A percentile compares a stretch with the other conserved stretches of the same genome.
Conservation (phyloP, 306 rosid genomes). For the Benincasa hispida region DNA sequence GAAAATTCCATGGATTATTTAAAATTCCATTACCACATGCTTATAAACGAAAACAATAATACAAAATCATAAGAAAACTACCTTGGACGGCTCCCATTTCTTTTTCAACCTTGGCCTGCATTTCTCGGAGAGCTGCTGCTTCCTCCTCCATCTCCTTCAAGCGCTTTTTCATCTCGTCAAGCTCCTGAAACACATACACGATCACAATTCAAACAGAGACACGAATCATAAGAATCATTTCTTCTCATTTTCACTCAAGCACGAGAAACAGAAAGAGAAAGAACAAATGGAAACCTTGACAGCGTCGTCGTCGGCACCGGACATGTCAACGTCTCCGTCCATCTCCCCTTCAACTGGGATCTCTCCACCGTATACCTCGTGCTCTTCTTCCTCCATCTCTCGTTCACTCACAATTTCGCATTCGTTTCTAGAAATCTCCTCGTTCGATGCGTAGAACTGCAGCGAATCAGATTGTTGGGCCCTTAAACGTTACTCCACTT, state of each 20-base stretch:
- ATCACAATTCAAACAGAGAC: neutral
- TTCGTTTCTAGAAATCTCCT: conserved; percentile 7
- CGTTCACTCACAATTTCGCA: neutral
- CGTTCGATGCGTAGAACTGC: neutral
- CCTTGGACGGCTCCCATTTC: conserved; percentile 92
- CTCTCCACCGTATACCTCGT: conserved; percentile 93
- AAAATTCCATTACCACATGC: neutral
- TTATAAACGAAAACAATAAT: neutral
- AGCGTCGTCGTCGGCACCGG: conserved; percentile 65
- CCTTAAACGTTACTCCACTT: neutral
- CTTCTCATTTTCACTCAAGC: neutral
- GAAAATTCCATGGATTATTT: no score
- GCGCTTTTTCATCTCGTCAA: conserved; percentile 88
- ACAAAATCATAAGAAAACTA: conserved; percentile 17
- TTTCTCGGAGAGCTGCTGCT: conserved; percentile 92
- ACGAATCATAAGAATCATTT: neutral
- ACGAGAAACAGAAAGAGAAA: neutral
- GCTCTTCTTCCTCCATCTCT: conserved; percentile 86
- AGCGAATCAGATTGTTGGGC: neutral
- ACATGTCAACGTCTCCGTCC: conserved; percentile 65
- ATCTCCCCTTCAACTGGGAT: conserved; percentile 73
- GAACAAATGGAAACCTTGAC: conserved; percentile 36
- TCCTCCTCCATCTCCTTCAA: conserved; percentile 97
- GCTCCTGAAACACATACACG: conserved; percentile 26
- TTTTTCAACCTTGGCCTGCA: conserved; percentile 98